Percentiles rank a stretch among this genome's conserved stretches.
phyloP scores from a whole-genome alignment of 2,329 filamentous ascomycete species.

The Rugonectria rugulosa region DNA sequence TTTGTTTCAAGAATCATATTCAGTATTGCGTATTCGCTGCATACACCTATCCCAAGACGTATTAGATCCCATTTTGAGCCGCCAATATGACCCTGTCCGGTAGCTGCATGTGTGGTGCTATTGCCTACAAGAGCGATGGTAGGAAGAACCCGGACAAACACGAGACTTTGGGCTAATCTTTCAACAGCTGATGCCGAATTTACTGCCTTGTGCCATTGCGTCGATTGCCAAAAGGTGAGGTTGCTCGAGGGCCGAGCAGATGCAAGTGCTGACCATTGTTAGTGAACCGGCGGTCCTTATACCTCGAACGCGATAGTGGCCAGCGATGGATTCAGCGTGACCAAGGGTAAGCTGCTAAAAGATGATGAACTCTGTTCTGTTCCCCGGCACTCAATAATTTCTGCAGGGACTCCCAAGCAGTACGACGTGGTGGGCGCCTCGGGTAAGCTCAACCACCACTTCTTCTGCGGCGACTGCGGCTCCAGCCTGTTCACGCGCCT shows the following conservation, averaged over 20 bases:
- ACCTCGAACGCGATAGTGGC: conserved; percentile 62
- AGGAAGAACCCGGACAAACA: too few relatives aligned
- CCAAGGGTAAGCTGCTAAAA: conserved; percentile 48
- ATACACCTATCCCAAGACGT: background rate
- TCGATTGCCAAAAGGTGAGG: conserved; percentile 62
- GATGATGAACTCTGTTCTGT: fast-evolving
- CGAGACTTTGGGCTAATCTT: background rate
- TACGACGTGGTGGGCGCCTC: conserved; percentile 57
- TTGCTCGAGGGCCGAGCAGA: too few relatives aligned
- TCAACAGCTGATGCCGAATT: conserved; percentile 48
- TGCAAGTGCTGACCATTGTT: background rate
- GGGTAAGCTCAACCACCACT: conserved; percentile 63
- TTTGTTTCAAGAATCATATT: background rate
- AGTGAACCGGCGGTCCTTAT: conserved; percentile 62
- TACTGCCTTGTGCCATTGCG: conserved; percentile 60
- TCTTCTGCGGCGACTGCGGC: conserved; percentile 62
- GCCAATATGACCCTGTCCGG: conserved; percentile 37
- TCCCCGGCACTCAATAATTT: fast-evolving
- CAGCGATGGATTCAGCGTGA: conserved; percentile 54
- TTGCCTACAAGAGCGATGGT: conserved; percentile 46
- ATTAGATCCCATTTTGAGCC: background rate
- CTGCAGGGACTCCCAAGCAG: conserved; percentile 54
- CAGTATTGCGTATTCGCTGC: background rate
- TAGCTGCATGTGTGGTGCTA: conserved; percentile 48
- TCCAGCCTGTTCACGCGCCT: conserved; percentile 59